Conservation (phyloP, 306 rosid species). For the Vigna mungo region DNA sequence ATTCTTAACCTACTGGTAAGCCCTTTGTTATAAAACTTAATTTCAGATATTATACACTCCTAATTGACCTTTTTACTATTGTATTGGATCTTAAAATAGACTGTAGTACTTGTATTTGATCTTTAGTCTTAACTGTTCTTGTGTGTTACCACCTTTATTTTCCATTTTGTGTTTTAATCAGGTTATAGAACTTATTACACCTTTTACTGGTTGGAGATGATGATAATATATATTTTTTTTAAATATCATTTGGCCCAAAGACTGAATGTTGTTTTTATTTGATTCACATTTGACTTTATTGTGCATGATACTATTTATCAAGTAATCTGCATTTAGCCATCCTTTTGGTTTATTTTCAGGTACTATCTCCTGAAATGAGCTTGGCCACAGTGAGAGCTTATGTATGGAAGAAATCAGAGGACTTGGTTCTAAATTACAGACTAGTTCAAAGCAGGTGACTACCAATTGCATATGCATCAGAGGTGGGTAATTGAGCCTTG, state of each 20-base stretch:
- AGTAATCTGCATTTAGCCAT: conserved; percentile 35
- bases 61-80: conserved; percentile 10
- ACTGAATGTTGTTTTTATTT: conserved; percentile 24
- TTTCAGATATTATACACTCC: conserved; percentile 22
- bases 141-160: conserved; percentile 7
- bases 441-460: conserved; percentile 85
- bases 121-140: conserved; percentile 19
- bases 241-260: conserved; percentile 23
- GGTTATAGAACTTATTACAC: conserved; percentile 34
- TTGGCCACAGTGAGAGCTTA: conserved; percentile 95
- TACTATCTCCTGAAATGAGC: conserved; percentile 87
- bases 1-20: not conserved
- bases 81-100: conserved; percentile 28
- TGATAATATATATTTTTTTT: not conserved
- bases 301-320: conserved; percentile 17
- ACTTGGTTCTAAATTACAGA: conserved; percentile 87
- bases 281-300: conserved; percentile 13
- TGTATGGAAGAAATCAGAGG: conserved; percentile 96
- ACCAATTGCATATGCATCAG: conserved; percentile 39
- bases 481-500: conserved; percentile 49
- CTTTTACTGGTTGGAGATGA: conserved; percentile 34
- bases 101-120: conserved; percentile 12
- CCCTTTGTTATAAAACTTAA: conserved; percentile 2
- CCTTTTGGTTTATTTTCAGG: conserved; percentile 58
- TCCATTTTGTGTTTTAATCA: not conserved